A percentile compares a stretch with the other conserved stretches of the same genome.
Evolutionary conservation across 2,329 filamentous ascomycete genomes (phyloP).

Genomic region (Ampelomyces quisqualis): DNA sequence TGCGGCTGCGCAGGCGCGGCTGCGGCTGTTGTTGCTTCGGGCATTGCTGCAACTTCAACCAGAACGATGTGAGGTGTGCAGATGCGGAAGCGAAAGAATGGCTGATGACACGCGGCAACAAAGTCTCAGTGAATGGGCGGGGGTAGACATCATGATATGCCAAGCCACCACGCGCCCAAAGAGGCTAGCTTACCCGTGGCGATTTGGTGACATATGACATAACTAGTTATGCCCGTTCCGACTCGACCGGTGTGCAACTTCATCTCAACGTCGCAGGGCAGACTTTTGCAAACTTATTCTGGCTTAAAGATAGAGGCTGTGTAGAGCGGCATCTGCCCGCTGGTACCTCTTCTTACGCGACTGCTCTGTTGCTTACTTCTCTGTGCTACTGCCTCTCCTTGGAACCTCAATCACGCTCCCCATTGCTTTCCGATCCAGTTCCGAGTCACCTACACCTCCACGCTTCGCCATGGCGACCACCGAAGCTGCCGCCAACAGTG

Average conservation of each 20-base stretch:
- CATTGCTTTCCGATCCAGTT: slow-evolving; percentile 5
- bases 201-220: too few relatives aligned
- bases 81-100: not conserved
- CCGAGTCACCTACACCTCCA: slow-evolving; percentile 3
- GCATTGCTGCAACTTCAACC: slow-evolving; percentile 26
- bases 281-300: too few relatives aligned
- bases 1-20: slow-evolving; percentile 20
- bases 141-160: slow-evolving; percentile 10
- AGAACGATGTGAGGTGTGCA: slow-evolving; percentile 10
- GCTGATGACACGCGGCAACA: slow-evolving; percentile 1
- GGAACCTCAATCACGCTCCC: slow-evolving; percentile 4
- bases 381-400: slow-evolving; percentile 7
- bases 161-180: slow-evolving; percentile 5
- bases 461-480: slow-evolving; percentile 26
- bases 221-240: too few relatives aligned
- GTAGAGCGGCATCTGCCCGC: too few relatives aligned
- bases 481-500: slow-evolving; percentile 12
- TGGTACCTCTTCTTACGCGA: too few relatives aligned
- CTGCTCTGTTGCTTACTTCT: not conserved
- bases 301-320: too few relatives aligned
- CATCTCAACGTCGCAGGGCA: not conserved
- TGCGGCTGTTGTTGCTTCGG: slow-evolving; percentile 17
- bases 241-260: not conserved
- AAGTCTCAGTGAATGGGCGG: not conserved
- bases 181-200: not conserved